Evolutionary conservation across 1,284 basidiomycete species (phyloP), one percentile per base, ranked within the genome.

Genomic region (Singerocomus inundabilis): DNA sequence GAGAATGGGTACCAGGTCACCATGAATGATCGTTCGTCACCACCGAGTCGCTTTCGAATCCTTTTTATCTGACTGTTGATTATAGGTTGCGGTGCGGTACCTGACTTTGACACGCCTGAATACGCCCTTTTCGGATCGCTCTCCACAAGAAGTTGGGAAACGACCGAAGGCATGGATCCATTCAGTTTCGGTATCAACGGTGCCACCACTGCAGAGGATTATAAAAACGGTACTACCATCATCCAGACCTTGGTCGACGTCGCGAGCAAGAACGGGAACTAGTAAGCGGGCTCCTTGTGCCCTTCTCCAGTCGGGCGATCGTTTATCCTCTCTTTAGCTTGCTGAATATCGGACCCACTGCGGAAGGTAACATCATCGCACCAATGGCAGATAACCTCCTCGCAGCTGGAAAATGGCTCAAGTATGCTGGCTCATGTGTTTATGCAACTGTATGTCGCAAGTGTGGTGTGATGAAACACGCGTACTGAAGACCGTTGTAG

Each of bases 101-200:
- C 74, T 2, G 79, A 82, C 54, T 81, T 80, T 53, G 74, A 77
- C 46, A 84, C 81, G 0, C 81, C 81, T 0, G 82, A 84, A 55
- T 82, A 82, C 50, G 67, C 73, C 1, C 70, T 70, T 1, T 82
- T 80, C 48, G 72, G 70, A 21, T 71, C 75, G 1, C 73, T 78
- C 16, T 78, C 81, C 43, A 69, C 74, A 1, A 64, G 66, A 33
- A 72, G 69, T 46, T 84, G 82, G 82, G 82, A 84, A 60, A 80
- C 74, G 16, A 80, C 67, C 36, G 79, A 78, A 51, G 79, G 79
- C 21, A 71, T 78, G 67, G 74, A 78, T 49, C 77, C 78, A 0
- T 68, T 60, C 44, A 77, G 74, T 46, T 79, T 75, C 54, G 72
- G 76, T 1, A 62, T 73, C 30, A 77, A 79, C 56, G 59, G 58